phyloP scores from a whole-genome alignment of 208 protist species.

The Chromosphaera perkinsii region DNA sequence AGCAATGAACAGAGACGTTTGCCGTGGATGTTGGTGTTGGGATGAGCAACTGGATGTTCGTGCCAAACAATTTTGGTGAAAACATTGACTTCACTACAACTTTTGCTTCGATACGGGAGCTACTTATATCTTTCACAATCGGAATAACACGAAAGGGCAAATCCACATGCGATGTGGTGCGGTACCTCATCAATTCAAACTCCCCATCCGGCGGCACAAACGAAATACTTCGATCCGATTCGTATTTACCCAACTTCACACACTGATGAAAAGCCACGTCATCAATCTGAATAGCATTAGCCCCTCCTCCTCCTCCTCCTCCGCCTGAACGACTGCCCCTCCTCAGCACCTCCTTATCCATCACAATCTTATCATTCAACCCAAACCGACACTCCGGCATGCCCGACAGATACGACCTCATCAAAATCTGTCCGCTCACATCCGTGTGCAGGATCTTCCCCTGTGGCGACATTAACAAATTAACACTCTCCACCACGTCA shows the following conservation, averaged over 20 bases:
- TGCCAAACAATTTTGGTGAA: constrained; percentile 38
- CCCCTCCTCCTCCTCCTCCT: background rate
- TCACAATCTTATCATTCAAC: constrained; percentile 86
- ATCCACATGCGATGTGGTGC: constrained; percentile 79
- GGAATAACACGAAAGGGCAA: constrained; percentile 83
- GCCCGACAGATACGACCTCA: constrained; percentile 92
- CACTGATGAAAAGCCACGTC: constrained; percentile 95
- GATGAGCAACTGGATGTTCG: constrained; percentile 63
- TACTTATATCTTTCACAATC: constrained; percentile 80
- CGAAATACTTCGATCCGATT: constrained; percentile 50
- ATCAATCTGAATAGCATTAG: constrained; percentile 51
- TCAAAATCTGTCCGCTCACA: constrained; percentile 79
- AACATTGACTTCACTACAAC: constrained; percentile 57
- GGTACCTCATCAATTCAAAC: constrained; percentile 93
- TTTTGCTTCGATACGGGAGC: constrained; percentile 30
- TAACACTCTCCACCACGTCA: constrained; percentile 92
- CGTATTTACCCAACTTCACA: constrained; percentile 89
- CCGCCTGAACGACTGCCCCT: background rate
- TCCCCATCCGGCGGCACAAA: constrained; percentile 92
- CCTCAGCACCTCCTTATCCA: constrained; percentile 44
- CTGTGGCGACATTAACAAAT: constrained; percentile 82
- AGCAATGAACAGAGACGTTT: constrained; percentile 65
- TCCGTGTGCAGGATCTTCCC: constrained; percentile 81
- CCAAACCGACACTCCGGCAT: constrained; percentile 96
- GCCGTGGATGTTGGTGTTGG: constrained; percentile 86